These are phyloP conservation scores for Recurvomyces mirabilis DNA, from an alignment of 495 filamentous ascomycete genomes.

Conservation along the genomic window DNA sequence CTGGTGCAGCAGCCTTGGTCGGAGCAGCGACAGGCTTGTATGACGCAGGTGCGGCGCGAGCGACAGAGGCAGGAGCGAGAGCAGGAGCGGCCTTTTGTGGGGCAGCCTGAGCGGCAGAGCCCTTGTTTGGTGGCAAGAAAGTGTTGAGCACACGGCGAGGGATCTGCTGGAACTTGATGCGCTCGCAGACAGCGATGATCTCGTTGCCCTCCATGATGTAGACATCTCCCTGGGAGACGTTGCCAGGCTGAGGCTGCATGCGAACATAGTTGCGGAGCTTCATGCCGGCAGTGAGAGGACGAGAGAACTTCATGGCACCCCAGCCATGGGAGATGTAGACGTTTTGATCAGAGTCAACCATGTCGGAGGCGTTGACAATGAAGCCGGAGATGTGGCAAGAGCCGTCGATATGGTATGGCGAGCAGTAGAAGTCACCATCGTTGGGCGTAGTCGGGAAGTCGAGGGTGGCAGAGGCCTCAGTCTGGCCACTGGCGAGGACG, in stretches of 20 bases:
- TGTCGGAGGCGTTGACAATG: conserved; percentile 42
- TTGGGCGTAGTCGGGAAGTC: conserved; percentile 33
- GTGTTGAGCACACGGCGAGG: conserved; percentile 34
- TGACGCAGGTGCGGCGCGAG: conserved; percentile 3
- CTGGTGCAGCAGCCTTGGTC: conserved; percentile 8
- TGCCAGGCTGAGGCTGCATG: conserved; percentile 33
- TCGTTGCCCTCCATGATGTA: conserved; percentile 36
- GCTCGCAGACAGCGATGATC: conserved; percentile 31
- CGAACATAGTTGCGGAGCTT: conserved; percentile 34
- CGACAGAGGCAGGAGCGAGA: conserved; percentile 13
- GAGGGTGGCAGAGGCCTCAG: conserved; percentile 34
- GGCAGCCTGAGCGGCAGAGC: conserved; percentile 17
- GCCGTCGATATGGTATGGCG: conserved; percentile 41
- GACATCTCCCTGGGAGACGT: conserved; percentile 34
- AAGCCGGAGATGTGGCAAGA: conserved; percentile 42
- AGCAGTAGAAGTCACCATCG: conserved; percentile 34
- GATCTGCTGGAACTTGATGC: conserved; percentile 37
- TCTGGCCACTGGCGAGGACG: conserved; percentile 34
- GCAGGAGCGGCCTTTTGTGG: conserved; percentile 17
- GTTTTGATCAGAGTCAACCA: conserved; percentile 35
- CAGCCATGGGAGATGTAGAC: conserved; percentile 39
- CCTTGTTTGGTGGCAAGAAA: conserved; percentile 27
- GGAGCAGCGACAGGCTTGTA: conserved; percentile 1
- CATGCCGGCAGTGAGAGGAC: conserved; percentile 28
- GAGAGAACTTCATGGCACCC: conserved; percentile 32